Evolutionary conservation across 2,329 filamentous ascomycete species (phyloP), one percentile per base, ranked within the genome.

Genomic region (Cladophialophora bantiana): DNA sequence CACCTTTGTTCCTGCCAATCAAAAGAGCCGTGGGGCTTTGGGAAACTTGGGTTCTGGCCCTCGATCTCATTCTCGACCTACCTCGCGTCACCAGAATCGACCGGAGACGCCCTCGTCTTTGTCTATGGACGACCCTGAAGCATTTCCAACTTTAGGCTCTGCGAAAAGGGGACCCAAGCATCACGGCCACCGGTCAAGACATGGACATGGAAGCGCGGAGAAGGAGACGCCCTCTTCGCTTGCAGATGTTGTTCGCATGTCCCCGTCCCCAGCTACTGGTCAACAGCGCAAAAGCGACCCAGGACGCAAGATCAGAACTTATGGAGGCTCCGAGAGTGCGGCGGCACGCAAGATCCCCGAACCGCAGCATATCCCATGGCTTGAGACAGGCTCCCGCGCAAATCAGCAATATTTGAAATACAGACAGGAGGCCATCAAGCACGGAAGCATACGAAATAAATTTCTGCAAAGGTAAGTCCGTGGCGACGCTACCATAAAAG

Each of bases 331-430:
- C 6, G 73, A 74, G 74, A 95, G 90, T 76, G 85, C 87, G 32
- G 89, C 93, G 35, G 91, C 93, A 15, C 89, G 92, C 77, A 89
- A 92, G 1, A 98, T 99, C 64, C 87, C 92, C 18, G 88, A 89
- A 65, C 95, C 95, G 9, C 93, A 95, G 75, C 91, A 97, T 73
- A 93, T 99, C 55, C 95, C 95, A 0, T 99, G 95, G 95, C 82
- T 98, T 3, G 94, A 97, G 79, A 98, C 95, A 2, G 95, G 95
- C 26, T 89, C 94, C 61, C 88, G 88, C 70, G 92, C 92, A 71
- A 98, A 99, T 78, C 93, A 94, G 79, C 90, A 93, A 31, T 99
- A 99, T 77, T 87, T 99, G 72, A 97, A 97, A 81, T 93, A 94
- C 72, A 90, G 95, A 61, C 91, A 94, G 75, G 94, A 98, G 80